Evolutionary conservation across 2,329 filamentous ascomycete species (phyloP).

Genomic region (Paraphaeosphaeria minitans): DNA sequence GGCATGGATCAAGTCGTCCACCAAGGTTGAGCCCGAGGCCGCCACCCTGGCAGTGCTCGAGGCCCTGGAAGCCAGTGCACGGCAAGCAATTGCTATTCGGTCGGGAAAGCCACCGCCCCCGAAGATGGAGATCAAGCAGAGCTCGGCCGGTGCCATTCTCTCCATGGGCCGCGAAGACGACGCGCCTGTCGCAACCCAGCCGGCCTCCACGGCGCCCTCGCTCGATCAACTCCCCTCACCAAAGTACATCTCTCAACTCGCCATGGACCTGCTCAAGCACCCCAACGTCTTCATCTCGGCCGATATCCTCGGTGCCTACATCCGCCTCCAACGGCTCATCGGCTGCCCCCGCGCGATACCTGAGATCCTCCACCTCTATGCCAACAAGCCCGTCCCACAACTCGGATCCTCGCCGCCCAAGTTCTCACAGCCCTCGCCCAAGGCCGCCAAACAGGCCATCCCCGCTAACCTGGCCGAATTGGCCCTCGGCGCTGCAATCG

Average conservation of each 20-base stretch:
- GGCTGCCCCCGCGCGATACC: conserved; percentile 77
- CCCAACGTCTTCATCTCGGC: conserved; percentile 81
- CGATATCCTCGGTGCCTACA: conserved; percentile 72
- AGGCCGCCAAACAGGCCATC: conserved; percentile 72
- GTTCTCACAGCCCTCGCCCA: conserved; percentile 62
- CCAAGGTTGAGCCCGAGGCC: conserved; percentile 33
- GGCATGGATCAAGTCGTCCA: conserved; percentile 30
- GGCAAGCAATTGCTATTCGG: conserved; percentile 36
- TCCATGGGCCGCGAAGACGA: conserved; percentile 33
- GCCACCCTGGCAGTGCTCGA: conserved; percentile 28
- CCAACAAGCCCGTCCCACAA: conserved; percentile 76
- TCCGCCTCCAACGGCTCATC: conserved; percentile 75
- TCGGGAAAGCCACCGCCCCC: conserved; percentile 28
- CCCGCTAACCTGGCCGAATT: conserved; percentile 70
- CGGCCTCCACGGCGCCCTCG: conserved; percentile 18
- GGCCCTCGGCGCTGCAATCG: conserved; percentile 80
- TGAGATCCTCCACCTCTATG: conserved; percentile 79
- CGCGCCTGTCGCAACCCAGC: conserved; percentile 11
- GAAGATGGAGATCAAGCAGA: conserved; percentile 33
- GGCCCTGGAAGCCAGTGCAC: conserved; percentile 30
- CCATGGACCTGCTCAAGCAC: conserved; percentile 74
- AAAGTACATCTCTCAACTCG: conserved; percentile 56
- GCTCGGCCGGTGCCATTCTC: conserved; percentile 43
- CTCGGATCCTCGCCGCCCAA: conserved; percentile 58
- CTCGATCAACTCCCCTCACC: conserved; percentile 36